phyloP scores from a whole-genome alignment of 2,329 filamentous ascomycete species.

The Penicillium sp. region DNA sequence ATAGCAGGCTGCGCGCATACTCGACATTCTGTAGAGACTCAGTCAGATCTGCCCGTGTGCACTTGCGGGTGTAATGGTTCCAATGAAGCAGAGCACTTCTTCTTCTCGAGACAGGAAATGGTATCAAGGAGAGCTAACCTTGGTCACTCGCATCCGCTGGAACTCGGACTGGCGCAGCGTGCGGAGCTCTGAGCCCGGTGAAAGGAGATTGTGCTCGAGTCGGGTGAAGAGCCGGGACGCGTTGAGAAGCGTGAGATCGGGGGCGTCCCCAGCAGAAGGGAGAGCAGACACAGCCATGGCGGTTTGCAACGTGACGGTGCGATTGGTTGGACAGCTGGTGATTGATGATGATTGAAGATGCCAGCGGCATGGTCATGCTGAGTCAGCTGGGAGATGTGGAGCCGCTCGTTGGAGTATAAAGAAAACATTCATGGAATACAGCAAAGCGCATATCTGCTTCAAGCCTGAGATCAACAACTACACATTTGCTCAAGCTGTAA shows the following conservation, averaged over 20 bases:
- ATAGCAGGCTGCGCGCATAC: conserved; percentile 44
- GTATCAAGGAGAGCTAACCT: conserved; percentile 32
- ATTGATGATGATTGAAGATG: conserved; percentile 4
- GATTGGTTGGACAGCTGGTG: background rate
- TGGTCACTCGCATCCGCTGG: conserved; percentile 43
- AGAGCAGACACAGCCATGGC: conserved; percentile 20
- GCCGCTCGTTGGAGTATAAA: too few relatives aligned
- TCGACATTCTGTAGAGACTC: conserved; percentile 40
- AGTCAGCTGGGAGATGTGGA: too few relatives aligned
- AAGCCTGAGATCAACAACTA: too few relatives aligned
- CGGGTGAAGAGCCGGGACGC: conserved; percentile 44
- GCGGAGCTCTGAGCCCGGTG: conserved; percentile 37
- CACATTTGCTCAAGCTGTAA: too few relatives aligned
- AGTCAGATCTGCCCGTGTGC: conserved; percentile 4
- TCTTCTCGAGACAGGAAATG: too few relatives aligned
- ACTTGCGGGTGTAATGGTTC: too few relatives aligned
- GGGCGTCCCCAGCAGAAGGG: conserved; percentile 17
- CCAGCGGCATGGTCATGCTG: too few relatives aligned
- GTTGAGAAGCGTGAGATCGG: conserved; percentile 38
- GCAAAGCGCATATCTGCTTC: too few relatives aligned
- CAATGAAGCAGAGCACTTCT: too few relatives aligned
- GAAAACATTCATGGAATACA: too few relatives aligned
- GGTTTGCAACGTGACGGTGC: background rate
- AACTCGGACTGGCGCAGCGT: conserved; percentile 40
- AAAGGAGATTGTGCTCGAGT: conserved; percentile 45